Percentiles rank a stretch among this genome's conserved stretches.
Evolutionary conservation across 116 monocot species (phyloP).

Genomic region (Iris pallida): DNA sequence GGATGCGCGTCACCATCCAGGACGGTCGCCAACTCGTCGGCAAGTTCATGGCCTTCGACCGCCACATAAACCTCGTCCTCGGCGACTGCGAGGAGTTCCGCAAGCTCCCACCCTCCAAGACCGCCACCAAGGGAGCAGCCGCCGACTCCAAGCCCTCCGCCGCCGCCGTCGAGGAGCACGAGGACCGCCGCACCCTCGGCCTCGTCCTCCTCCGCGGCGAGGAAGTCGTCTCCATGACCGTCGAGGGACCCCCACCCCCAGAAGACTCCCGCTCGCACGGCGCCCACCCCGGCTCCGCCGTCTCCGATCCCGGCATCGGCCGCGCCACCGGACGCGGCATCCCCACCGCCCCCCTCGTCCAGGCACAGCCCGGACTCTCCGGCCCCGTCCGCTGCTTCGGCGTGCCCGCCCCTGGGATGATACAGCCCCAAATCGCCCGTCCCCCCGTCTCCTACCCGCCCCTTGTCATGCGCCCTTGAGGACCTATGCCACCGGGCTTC

Average conservation of each 20-base stretch:
- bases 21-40: conserved; percentile 92
- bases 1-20: conserved; percentile 97
- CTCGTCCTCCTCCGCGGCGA: conserved; percentile 92
- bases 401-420: conserved; percentile 87
- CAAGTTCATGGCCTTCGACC: conserved; percentile 99
- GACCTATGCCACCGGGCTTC: conserved; percentile 18
- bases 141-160: background rate
- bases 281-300: conserved; percentile 24
- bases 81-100: conserved; percentile 96
- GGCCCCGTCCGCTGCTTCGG: conserved; percentile 87
- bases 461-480: conserved; percentile 6
- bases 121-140: background rate
- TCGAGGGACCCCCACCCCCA: conserved; percentile 88
- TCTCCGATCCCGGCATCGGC: conserved; percentile 63
- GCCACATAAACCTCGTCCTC: conserved; percentile 98
- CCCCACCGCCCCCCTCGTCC: conserved; percentile 66
- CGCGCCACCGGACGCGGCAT: conserved; percentile 83
- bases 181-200: conserved; percentile 82
- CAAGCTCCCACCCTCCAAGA: conserved; percentile 53
- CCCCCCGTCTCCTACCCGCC: conserved; percentile 60
- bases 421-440: conserved; percentile 74
- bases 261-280: conserved; percentile 79
- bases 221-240: conserved; percentile 98
- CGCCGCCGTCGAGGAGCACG: conserved; percentile 36
- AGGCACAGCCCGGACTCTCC: conserved; percentile 79